phyloP scores from a whole-genome alignment of 495 filamentous ascomycete species.

The Astrocystis sublimbata region DNA sequence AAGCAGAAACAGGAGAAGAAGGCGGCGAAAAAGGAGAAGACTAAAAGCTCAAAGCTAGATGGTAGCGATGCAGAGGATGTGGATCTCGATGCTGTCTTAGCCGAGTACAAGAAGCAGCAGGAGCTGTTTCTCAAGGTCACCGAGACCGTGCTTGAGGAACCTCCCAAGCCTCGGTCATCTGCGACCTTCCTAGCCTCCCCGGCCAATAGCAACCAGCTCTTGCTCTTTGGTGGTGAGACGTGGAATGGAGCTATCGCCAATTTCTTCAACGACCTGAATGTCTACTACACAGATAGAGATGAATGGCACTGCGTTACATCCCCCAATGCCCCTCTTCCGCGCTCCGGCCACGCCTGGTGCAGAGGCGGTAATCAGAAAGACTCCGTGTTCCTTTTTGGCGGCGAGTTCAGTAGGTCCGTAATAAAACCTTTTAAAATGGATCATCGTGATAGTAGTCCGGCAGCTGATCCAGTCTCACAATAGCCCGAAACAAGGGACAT shows the following conservation, averaged over 20 bases:
- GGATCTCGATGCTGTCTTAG: constrained; percentile 96
- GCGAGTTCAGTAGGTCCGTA: constrained; percentile 53
- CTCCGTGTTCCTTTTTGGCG: constrained; percentile 91
- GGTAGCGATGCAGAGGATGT: constrained; percentile 87
- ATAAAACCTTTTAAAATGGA: constrained; percentile 49
- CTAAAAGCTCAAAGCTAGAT: constrained; percentile 52
- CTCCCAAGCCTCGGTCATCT: constrained; percentile 76
- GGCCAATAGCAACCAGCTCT: constrained; percentile 81
- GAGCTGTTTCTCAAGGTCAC: constrained; percentile 93
- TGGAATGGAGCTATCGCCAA: constrained; percentile 63
- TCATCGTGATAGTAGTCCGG: constrained; percentile 49
- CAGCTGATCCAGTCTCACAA: constrained; percentile 6
- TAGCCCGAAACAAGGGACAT: constrained; percentile 90
- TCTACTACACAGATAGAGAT: constrained; percentile 83
- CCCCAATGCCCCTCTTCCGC: constrained; percentile 87
- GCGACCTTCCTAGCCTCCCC: constrained; percentile 81
- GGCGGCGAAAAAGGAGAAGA: constrained; percentile 63
- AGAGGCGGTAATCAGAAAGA: constrained; percentile 76
- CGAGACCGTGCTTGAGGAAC: constrained; percentile 66
- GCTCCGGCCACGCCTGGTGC: constrained; percentile 91
- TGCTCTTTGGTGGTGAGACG: constrained; percentile 83
- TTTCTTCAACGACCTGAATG: constrained; percentile 75
- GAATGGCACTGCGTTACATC: constrained; percentile 87
- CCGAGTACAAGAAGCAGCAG: constrained; percentile 81
- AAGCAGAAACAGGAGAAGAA: constrained; percentile 65